phyloP scores from a whole-genome alignment of 108 stramenopile genomes.

The Mayamaea pseudoterrestris region DNA sequence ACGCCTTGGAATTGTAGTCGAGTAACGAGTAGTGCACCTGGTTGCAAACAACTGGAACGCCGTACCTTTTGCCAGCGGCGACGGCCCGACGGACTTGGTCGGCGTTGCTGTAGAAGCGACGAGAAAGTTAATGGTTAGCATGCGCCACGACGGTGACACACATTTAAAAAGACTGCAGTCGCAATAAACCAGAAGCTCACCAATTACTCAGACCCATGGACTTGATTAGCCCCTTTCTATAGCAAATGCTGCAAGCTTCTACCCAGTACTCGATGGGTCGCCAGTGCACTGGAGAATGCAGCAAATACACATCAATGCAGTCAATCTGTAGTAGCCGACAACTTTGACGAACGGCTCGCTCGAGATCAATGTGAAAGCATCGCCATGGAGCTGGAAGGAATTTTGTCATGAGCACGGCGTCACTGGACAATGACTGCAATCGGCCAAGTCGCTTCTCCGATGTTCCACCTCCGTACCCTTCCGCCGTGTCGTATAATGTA shows the following conservation, averaged over 20 bases:
- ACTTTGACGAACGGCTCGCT: constrained; percentile 36
- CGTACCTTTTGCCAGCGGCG: constrained; percentile 39
- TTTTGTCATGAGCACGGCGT: constrained; percentile 43
- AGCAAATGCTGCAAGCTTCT: constrained; percentile 32
- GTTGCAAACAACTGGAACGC: constrained; percentile 41
- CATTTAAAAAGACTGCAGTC: no score
- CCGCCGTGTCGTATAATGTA: constrained; percentile 61
- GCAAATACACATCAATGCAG: constrained; percentile 41
- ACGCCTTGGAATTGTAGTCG: constrained; percentile 40
- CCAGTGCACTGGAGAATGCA: constrained; percentile 60
- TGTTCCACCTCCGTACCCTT: constrained; percentile 72
- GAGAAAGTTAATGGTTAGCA: no score
- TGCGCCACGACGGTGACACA: no score
- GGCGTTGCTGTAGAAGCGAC: no score
- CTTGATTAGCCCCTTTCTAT: constrained; percentile 50
- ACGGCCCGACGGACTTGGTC: constrained; percentile 53
- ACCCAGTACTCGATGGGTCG: constrained; percentile 49
- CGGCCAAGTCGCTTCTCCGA: constrained; percentile 40
- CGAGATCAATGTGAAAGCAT: constrained; percentile 33
- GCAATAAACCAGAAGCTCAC: no score
- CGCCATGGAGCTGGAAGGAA: constrained; percentile 61
- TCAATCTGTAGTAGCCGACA: constrained; percentile 31
- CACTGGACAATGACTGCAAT: constrained; percentile 8
- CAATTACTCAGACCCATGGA: constrained; percentile 60
- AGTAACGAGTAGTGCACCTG: constrained; percentile 63